Base-by-base conservation (phyloP, 2,329 filamentous ascomycete species). In the Fusarium tjaetaba region DNA sequence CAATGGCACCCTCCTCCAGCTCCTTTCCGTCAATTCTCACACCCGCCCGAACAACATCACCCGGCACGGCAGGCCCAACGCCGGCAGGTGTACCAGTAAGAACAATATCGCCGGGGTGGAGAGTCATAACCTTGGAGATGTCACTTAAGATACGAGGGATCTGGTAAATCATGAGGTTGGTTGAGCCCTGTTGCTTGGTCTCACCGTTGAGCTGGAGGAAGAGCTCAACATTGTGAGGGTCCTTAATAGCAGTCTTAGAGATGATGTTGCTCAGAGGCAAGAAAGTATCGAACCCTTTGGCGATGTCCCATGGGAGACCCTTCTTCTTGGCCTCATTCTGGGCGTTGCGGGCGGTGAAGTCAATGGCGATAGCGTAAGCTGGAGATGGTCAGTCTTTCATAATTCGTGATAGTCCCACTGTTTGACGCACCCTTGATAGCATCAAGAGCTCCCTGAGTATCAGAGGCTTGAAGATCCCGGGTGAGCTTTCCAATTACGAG, bases 271-370 rank as follows among this genome's bases (percentile, higher is more conserved):
- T 94, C 79, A 99, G 89, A 66, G 96, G 96, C 58, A 97, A 88
- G 86, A 99, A 99, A 7, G 96, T 98, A 83, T 99, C 96, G 81
- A 98, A 99, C 52, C 96, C 96, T 86, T 99, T 99, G 76, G 94
- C 93, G 75, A 98, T 98, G 79, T 92, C 91, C 96, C 96, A 99
- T 13, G 96, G 96, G 22, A 98, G 91, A 41, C 96, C 95, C 87
- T 83, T 97, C 85, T 93, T 94, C 90, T 98, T 99, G 74, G 96
- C 96, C 85, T 98, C 95, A 78, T 97, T 94, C 85, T 99, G 96
- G 11, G 94, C 90, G 83, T 98, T 98, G 75, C 96, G 93, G 2
- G 93, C 96, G 15, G 96, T 99, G 94, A 99, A 97, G 84, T 99
- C 96, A 79, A 99, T 98, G 77, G 93, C 91, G 52, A 98, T 88